Percentiles rank a stretch among this genome's conserved stretches.
phyloP scores from a whole-genome alignment of 1,284 basidiomycete species.

The Ceratobasidium sp. region DNA sequence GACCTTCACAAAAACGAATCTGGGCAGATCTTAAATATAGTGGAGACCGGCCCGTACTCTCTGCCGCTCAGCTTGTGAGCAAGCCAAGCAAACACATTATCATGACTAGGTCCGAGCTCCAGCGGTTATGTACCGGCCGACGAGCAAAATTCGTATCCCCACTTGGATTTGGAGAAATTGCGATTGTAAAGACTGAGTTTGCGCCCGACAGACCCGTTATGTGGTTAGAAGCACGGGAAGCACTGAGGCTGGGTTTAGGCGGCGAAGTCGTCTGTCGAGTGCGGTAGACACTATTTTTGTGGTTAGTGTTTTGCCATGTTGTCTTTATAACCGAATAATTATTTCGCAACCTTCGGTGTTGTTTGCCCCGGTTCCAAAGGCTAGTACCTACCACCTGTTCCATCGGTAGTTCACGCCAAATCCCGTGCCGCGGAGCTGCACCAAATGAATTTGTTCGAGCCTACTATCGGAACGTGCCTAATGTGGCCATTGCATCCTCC shows the following conservation, averaged over 20 bases:
- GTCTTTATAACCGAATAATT: no score
- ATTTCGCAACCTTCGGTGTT: no score
- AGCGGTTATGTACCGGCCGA: constrained; percentile 76
- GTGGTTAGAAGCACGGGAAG: constrained; percentile 78
- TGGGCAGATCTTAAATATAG: constrained; percentile 93
- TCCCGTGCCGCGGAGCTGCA: background rate
- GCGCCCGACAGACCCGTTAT: background rate
- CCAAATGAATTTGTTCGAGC: background rate
- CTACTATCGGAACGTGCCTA: background rate
- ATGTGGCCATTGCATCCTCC: no score
- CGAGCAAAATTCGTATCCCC: constrained; percentile 77
- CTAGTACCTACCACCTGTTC: background rate
- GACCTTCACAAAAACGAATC: constrained; percentile 73
- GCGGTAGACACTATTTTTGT: constrained; percentile 55
- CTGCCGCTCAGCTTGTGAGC: constrained; percentile 76
- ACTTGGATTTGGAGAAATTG: constrained; percentile 86
- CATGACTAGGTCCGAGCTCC: constrained; percentile 77
- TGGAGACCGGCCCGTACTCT: constrained; percentile 83
- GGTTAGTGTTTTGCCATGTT: background rate
- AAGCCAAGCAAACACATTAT: constrained; percentile 78
- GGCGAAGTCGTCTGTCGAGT: constrained; percentile 83
- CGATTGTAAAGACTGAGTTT: constrained; percentile 78
- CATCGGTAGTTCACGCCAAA: background rate
- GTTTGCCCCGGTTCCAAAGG: background rate
- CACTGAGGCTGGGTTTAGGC: constrained; percentile 67